Evolutionary conservation across 2,329 filamentous ascomycete species (phyloP), one percentile per base, ranked within the genome.

Genomic region (Exophiala alcalophila): DNA sequence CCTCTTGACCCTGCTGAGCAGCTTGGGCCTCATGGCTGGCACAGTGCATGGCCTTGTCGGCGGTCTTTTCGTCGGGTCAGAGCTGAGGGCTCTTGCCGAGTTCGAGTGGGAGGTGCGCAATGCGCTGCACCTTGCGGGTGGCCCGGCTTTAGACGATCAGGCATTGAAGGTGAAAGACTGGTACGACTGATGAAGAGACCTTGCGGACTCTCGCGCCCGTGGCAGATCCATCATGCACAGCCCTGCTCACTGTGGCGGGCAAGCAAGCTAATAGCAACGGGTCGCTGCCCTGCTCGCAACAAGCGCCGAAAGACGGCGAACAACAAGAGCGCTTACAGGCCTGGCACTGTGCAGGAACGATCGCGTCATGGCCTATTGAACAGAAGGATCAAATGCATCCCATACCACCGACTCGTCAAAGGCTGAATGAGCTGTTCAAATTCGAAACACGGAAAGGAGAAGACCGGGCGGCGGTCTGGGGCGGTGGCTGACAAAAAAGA

Each of bases 61-160:
- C 0, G 76, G 92, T 0, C 65, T 97, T 34, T 98, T 98, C 62
- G 83, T 95, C 45, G 82, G 84, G 8, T 81, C 81, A 48, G 92
- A 98, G 68, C 66, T 96, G 46, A 76, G 88, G 45, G 83, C 84
- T 3, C 68, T 98, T 40, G 83, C 80, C 57, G 92, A 98, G 69
- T 97, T 97, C 66, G 81, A 92, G 61, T 96, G 88, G 85, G 92
- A 98, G 65, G 82, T 97, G 18, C 70, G 70, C 36, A 90, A 57
- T 41, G 52, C 54, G 11, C 28, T 54, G 16, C 37, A 44, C 12
- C 50, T 52, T 29, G 45, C 48, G 9, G 54, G 52, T 12, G 54
- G 54, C 31, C 54, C 54, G 29, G 40, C 26, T 10, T 28, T 35
- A 30, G 42, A 53, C 40, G 52, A 55, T 26, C 41, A 30, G 43